These are phyloP conservation scores for Chaetomium strumarium DNA, from an alignment of 2,329 filamentous ascomycete species.

Conservation along the genomic window DNA sequence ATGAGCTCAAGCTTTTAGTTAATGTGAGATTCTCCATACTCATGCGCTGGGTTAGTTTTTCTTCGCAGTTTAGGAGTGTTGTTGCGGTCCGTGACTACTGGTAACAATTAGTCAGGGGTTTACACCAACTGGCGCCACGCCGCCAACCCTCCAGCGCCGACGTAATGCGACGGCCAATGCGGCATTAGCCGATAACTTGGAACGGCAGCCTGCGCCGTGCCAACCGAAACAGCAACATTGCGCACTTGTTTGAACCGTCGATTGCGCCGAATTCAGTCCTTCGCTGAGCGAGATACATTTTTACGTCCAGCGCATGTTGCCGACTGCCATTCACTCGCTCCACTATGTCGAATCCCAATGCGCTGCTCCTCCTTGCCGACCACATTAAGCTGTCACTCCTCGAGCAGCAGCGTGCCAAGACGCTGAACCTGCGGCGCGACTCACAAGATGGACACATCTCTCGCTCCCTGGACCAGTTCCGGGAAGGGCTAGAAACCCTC, in stretches of 20 bases:
- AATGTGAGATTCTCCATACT: no score
- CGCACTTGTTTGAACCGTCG: not conserved
- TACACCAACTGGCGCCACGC: not conserved
- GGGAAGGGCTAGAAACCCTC: constrained; percentile 68
- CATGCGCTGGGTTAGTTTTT: no score
- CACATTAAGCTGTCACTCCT: constrained; percentile 95
- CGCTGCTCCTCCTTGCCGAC: constrained; percentile 89
- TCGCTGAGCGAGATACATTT: not conserved
- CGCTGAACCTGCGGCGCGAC: constrained; percentile 69
- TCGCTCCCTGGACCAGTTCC: constrained; percentile 79
- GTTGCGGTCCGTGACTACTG: no score
- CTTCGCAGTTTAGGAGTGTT: no score
- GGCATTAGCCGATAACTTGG: constrained; percentile 2
- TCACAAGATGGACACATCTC: constrained; percentile 86
- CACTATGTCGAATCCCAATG: constrained; percentile 55
- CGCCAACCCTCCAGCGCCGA: not conserved
- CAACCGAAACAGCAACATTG: constrained; percentile 11
- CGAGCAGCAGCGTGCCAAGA: constrained; percentile 81
- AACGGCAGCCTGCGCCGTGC: not conserved
- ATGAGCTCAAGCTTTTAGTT: no score
- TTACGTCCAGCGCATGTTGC: not conserved
- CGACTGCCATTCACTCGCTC: not conserved
- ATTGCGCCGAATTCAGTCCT: not conserved
- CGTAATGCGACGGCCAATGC: constrained; percentile 10
- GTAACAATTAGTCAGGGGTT: no score